Evolutionary conservation across 2,329 filamentous ascomycete genomes (phyloP), one percentile per base, ranked within the genome.

Genomic region (Xylariomycetidae sp.): DNA sequence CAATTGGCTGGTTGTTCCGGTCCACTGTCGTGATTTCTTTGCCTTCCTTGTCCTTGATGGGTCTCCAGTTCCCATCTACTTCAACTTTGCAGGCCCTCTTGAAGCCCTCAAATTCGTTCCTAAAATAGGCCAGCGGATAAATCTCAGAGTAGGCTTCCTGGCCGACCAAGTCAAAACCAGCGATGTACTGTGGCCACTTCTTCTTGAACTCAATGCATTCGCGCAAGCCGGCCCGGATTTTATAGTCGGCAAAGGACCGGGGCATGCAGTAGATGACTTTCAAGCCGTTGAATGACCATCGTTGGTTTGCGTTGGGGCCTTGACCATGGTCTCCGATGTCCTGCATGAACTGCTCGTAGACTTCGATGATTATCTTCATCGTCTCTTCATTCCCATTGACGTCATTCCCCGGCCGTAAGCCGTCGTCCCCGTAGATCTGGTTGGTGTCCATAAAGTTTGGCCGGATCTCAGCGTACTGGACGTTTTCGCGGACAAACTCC

Each of bases 231-330:
- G 49, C 50, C 32, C 60, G 49, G 46, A 78, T 72, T 41, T 61
- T 54, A 0, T 48, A 36, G 17, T 60, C 63, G 0, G 60, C 50
- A 25, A 77, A 77, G 4, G 70, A 75, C 14, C 74, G 60, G 4
- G 74, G 74, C 0, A 71, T 74, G 54, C 74, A 76, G 48, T 77
- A 79, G 16, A 78, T 73, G 40, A 78, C 69, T 56, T 76, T 77
- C 34, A 78, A 55, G 4, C 74, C 73, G 18, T 70, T 69, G 34
- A 77, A 73, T 19, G 63, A 60, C 15, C 43, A 42, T 12, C 33
- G 40, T n/a, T 48, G 39, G 14, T 38, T 15, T 15, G 37, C 37
- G 25, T 51, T 46, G 29, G 38, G 25, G 20, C 47, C 32, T 12
- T 38, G 27, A 10, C 32, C 25, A 47, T 52, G 50, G 22, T 68